phyloP scores from a whole-genome alignment of 2,329 filamentous ascomycete species.

The Penicillium sp. region DNA sequence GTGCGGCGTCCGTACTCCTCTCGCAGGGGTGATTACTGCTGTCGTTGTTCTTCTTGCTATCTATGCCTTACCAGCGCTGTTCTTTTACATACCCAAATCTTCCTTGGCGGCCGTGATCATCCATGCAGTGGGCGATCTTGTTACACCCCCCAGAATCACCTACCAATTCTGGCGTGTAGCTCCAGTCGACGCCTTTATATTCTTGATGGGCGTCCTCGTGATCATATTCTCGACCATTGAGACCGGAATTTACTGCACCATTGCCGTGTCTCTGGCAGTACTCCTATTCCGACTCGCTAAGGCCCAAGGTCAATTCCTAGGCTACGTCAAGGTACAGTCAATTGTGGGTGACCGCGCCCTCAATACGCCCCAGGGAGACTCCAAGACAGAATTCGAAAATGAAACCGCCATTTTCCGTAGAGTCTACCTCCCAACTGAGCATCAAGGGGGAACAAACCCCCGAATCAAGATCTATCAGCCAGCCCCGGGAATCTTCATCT shows the following conservation, averaged over 20 bases:
- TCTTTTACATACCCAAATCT: slow-evolving; percentile 85
- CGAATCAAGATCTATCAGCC: slow-evolving; percentile 71
- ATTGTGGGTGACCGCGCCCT: slow-evolving; percentile 57
- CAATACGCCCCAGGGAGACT: background rate
- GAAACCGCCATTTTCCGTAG: background rate
- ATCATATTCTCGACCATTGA: slow-evolving; percentile 84
- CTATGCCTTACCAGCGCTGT: slow-evolving; percentile 78
- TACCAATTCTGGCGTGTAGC: slow-evolving; percentile 92
- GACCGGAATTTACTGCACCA: slow-evolving; percentile 84
- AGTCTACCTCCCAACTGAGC: slow-evolving; percentile 79
- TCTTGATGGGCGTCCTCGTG: slow-evolving; percentile 83
- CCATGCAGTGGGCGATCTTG: slow-evolving; percentile 84
- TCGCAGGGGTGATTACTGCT: slow-evolving; percentile 83
- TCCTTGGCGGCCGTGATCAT: slow-evolving; percentile 83
- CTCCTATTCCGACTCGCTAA: slow-evolving; percentile 78
- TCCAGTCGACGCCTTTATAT: slow-evolving; percentile 82
- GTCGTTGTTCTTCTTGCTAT: slow-evolving; percentile 79
- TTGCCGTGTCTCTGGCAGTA: slow-evolving; percentile 69
- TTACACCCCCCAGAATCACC: slow-evolving; percentile 80
- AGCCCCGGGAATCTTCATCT: slow-evolving; percentile 88
- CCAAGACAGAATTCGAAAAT: background rate
- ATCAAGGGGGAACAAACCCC: slow-evolving; percentile 83
- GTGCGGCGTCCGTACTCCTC: slow-evolving; percentile 82
- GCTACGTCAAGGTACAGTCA: slow-evolving; percentile 58
- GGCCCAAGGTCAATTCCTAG: slow-evolving; percentile 77